phyloP scores from a whole-genome alignment of 1,139 yeast species.

The Kurtzmaniella quercitrusa region DNA sequence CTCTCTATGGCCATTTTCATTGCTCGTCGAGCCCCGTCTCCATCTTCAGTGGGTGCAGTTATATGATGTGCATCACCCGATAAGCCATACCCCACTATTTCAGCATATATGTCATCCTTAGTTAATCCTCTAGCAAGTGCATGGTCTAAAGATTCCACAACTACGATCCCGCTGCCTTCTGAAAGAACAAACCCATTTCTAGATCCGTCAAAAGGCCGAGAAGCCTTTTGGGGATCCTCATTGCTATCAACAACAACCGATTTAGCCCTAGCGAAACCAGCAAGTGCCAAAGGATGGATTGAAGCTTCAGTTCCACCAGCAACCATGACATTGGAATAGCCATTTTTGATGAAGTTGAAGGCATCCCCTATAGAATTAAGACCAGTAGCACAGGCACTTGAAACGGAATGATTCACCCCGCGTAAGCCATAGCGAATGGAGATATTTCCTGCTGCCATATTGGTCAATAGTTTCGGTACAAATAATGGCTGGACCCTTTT shows the following conservation, averaged over 20 bases:
- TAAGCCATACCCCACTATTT: slow-evolving; percentile 80
- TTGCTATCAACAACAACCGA: slow-evolving; percentile 65
- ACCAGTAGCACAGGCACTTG: slow-evolving; percentile 98
- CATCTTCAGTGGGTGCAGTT: slow-evolving; percentile 82
- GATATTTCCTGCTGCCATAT: slow-evolving; percentile 94
- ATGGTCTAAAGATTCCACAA: slow-evolving; percentile 74
- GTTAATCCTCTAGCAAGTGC: slow-evolving; percentile 61
- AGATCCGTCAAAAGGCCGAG: slow-evolving; percentile 80
- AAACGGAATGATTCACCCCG: slow-evolving; percentile 86
- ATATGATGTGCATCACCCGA: slow-evolving; percentile 92
- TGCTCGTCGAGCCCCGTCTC: slow-evolving; percentile 80
- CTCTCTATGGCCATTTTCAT: slow-evolving; percentile 70
- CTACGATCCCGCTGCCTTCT: slow-evolving; percentile 85
- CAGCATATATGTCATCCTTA: slow-evolving; percentile 63
- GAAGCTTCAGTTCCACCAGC: slow-evolving; percentile 94
- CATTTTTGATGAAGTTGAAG: slow-evolving; percentile 68
- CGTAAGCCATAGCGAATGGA: slow-evolving; percentile 70
- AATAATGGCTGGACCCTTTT: slow-evolving; percentile 79
- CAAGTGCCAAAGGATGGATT: slow-evolving; percentile 79
- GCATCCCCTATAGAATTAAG: slow-evolving; percentile 94
- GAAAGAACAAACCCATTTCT: slow-evolving; percentile 89
- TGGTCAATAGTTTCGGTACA: slow-evolving; percentile 76
- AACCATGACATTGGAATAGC: slow-evolving; percentile 80
- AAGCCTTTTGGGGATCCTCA: slow-evolving; percentile 60
- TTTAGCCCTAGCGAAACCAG: slow-evolving; percentile 90